Conservation (phyloP, 176 grass and related monocot species). For the Thinopyrum elongatum region DNA sequence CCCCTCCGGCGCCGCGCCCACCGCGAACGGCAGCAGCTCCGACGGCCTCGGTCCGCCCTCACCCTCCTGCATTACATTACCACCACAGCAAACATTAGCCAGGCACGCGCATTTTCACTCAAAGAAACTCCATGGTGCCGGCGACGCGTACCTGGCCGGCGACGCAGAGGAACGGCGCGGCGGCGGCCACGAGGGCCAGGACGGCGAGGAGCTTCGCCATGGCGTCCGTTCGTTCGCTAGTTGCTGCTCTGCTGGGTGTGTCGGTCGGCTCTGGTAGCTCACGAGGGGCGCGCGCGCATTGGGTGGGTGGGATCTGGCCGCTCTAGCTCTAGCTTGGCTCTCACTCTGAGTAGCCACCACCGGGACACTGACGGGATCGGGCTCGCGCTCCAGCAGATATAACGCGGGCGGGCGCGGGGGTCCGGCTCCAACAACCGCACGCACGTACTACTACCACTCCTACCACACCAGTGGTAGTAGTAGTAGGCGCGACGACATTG, state of each 20-base stretch:
- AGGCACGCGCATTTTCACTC: not conserved
- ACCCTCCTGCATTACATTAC: not conserved
- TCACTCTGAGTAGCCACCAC: not conserved
- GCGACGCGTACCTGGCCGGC: conserved; percentile 27
- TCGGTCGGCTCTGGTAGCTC: not conserved
- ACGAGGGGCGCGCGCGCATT: conserved; percentile 9
- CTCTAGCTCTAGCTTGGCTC: not conserved
- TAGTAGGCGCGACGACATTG: conserved; percentile 25
- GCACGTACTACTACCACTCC: not conserved
- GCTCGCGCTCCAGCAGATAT: conserved; percentile 9
- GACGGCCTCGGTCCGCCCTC: not conserved
- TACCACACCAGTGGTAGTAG: not conserved
- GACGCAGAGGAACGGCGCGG: conserved; percentile 12
- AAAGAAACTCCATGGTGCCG: not conserved
- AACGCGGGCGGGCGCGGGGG: not conserved
- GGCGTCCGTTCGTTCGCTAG: not conserved
- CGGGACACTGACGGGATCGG: not conserved
- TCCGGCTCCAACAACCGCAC: conserved; percentile 34
- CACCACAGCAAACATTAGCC: not conserved
- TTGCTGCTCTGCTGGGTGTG: not conserved
- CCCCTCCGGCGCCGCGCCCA: conserved; percentile 37
- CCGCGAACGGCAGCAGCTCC: conserved; percentile 54
- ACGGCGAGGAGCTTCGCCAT: conserved; percentile 28
- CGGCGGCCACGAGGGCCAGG: conserved; percentile 32
- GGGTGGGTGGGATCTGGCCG: conserved; percentile 28